Base-by-base conservation (phyloP, 108 stramenopile species). In the Conticribra weissflogii region DNA sequence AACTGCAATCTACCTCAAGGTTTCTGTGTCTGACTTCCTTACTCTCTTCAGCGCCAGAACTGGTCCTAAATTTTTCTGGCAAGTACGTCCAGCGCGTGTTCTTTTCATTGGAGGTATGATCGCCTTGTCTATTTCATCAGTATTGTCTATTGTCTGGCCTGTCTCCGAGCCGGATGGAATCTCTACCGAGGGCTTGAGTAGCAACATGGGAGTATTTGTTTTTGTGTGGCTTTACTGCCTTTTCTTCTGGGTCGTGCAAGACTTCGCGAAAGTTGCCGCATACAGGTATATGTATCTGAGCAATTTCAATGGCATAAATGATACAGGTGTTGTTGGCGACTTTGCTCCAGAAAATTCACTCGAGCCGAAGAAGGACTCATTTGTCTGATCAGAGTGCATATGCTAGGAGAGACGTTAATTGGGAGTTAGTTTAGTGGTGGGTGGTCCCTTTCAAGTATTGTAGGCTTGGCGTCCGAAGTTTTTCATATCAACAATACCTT, bases 141-240 rank as follows among this genome's bases (percentile, higher is more conserved):
- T 84, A 17, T 45, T 84, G 7, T 61, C 78, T 28, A 76, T 84
- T 56, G 45, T 77, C 33, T 84, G 83, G 83, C 79, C 75, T 1
- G 14, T 29, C 1, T 71, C 74, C 14, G 29, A 63, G 0, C 74
- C 71, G 0, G 83, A 84, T 53, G 79, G 67, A 18, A 81, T 84
- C 56, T 29, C 54, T 30, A 63, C 71, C 27, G 75, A 80, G 49
- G 83, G 83, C 17, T 68, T 84, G 53, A 34, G 29, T 24, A 61
- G 27, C 54, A 72, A 84, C 67, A 66, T 77, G 54, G 70, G 62
- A 28, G 46, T 81, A 24, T 84, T 80, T 51, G 71, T 4, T 19
- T 84, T 84, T 66, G 73, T 84, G 8, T 84, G 83, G 83, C 59
- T 84, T 47, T 84, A 66, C 27, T 84, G 70, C 59, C 41, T 81